Evolutionary conservation across 768 basidiomycete species (phyloP).

Genomic region (Clitopilus passeckerianus): DNA sequence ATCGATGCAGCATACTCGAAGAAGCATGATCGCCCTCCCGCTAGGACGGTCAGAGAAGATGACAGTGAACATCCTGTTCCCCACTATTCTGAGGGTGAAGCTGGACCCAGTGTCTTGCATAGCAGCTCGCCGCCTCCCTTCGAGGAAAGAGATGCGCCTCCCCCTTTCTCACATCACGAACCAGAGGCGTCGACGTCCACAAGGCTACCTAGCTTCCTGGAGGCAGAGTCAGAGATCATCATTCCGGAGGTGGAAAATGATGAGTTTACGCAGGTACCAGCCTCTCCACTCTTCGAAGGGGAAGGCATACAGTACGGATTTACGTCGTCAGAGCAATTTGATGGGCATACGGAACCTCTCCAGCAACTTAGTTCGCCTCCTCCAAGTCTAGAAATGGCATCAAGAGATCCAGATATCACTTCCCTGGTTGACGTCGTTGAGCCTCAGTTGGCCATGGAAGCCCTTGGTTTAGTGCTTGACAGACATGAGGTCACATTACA

Average conservation of each 20-base stretch:
- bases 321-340: constrained; percentile 65
- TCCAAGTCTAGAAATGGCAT: constrained; percentile 71
- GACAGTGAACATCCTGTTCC: constrained; percentile 59
- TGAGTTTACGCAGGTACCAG: constrained; percentile 25
- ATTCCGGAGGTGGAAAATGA: constrained; percentile 45
- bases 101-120: constrained; percentile 69
- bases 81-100: constrained; percentile 64
- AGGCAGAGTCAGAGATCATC: constrained; percentile 74
- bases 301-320: constrained; percentile 83
- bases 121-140: constrained; percentile 75
- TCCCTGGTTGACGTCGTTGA: constrained; percentile 55
- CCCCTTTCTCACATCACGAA: constrained; percentile 59
- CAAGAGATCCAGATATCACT: constrained; percentile 65
- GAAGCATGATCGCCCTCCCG: constrained; percentile 81
- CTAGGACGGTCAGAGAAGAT: constrained; percentile 63
- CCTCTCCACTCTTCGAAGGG: constrained; percentile 44
- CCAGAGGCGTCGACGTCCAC: constrained; percentile 56
- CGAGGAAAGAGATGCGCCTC: constrained; percentile 78
- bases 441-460: constrained; percentile 49
- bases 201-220: constrained; percentile 68
- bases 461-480: constrained; percentile 54
- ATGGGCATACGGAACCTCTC: constrained; percentile 71
- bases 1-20: constrained; percentile 78
- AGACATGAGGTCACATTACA: constrained; percentile 35
- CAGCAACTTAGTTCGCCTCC: constrained; percentile 65